Conservation (phyloP, 1,284 basidiomycete genomes). For the Austroboletus niveus region DNA sequence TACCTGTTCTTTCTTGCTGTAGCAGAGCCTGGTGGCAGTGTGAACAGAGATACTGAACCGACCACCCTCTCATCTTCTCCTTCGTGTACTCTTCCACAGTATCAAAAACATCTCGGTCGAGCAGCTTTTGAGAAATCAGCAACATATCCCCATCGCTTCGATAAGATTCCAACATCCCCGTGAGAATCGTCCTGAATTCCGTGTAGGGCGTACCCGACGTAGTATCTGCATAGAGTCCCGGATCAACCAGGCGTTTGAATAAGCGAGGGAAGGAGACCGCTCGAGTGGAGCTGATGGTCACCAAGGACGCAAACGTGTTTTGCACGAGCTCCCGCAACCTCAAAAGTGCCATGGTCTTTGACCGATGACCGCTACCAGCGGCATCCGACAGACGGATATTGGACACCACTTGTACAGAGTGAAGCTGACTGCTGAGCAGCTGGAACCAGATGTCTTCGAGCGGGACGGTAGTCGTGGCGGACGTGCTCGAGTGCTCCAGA, state of each 20-base stretch:
- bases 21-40: slow-evolving; percentile 46
- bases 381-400: slow-evolving; percentile 22
- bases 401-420: slow-evolving; percentile 72
- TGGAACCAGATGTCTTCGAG: slow-evolving; percentile 91
- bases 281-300: slow-evolving; percentile 81
- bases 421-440: slow-evolving; percentile 78
- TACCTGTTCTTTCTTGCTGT: slow-evolving; percentile 13
- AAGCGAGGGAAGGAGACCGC: slow-evolving; percentile 87
- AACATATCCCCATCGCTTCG: slow-evolving; percentile 89
- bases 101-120: slow-evolving; percentile 82
- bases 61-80: slow-evolving; percentile 54
- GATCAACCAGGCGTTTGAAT: slow-evolving; percentile 87
- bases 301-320: slow-evolving; percentile 80
- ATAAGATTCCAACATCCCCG: slow-evolving; percentile 94
- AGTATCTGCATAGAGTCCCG: slow-evolving; percentile 45
- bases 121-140: slow-evolving; percentile 80
- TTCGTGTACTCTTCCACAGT: slow-evolving; percentile 57
- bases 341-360: slow-evolving; percentile 38
- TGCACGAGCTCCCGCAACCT: slow-evolving; percentile 76
- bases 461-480: slow-evolving; percentile 44
- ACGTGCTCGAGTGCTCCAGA: slow-evolving; percentile 55
- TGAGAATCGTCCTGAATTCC: slow-evolving; percentile 88
- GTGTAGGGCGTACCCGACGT: slow-evolving; percentile 74
- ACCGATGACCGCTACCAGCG: slow-evolving; percentile 10
- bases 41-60: slow-evolving; percentile 43